Conservation (phyloP, 2,329 filamentous ascomycete species). For the Thelonectria blattea region DNA sequence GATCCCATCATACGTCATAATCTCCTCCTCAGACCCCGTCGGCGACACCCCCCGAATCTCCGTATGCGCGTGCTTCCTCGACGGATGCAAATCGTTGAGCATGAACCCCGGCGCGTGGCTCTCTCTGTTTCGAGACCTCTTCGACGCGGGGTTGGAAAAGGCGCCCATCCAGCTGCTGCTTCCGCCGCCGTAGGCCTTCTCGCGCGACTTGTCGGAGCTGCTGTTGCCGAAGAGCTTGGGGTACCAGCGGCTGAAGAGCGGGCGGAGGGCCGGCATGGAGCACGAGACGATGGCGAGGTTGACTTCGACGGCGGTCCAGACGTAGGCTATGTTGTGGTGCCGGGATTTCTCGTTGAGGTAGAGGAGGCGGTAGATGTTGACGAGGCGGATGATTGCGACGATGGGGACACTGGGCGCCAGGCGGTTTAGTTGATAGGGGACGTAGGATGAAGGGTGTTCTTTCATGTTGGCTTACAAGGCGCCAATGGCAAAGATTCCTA, state of each 20-base stretch:
- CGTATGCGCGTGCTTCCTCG: conserved; percentile 35
- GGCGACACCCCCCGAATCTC: conserved; percentile 45
- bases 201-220: conserved; percentile 23
- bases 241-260: conserved; percentile 42
- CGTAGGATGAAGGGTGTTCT: too few species aligned
- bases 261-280: conserved; percentile 44
- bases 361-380: conserved; percentile 30
- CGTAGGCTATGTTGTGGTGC: conserved; percentile 41
- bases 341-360: conserved; percentile 18
- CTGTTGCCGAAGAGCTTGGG: conserved; percentile 37
- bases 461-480: conserved; percentile 43
- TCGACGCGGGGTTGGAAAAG: conserved; percentile 17
- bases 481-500: conserved; percentile 49
- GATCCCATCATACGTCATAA: conserved; percentile 50
- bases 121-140: conserved; percentile 20
- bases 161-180: background rate
- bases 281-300: conserved; percentile 46
- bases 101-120: conserved; percentile 30
- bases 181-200: background rate
- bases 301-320: conserved; percentile 44
- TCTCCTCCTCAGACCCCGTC: conserved; percentile 46
- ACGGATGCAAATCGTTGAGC: conserved; percentile 30
- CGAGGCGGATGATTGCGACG: conserved; percentile 40
- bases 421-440: too few species aligned
- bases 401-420: conserved; percentile 44